phyloP scores from a whole-genome alignment of 2,329 filamentous ascomycete genomes.

The Xylaria sp. region DNA sequence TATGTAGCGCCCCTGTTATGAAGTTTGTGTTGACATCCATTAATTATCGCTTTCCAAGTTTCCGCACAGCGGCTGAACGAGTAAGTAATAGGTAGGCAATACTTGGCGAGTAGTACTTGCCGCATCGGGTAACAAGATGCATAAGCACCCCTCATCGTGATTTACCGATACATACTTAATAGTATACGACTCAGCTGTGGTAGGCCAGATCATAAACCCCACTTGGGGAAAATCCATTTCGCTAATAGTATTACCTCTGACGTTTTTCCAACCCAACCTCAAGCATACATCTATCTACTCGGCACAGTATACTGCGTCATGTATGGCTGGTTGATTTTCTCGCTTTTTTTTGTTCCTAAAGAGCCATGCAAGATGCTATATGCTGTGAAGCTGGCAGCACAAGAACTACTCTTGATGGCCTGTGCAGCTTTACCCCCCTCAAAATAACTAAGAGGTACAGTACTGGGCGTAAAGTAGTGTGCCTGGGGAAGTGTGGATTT shows the following conservation, averaged over 20 bases:
- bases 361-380: neutral
- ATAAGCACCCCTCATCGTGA: neutral
- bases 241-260: neutral
- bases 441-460: no score
- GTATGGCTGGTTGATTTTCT: neutral
- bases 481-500: slow-evolving; percentile 5
- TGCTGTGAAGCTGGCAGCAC: neutral
- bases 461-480: neutral
- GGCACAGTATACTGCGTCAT: neutral
- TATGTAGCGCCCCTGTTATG: slow-evolving; percentile 33
- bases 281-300: neutral
- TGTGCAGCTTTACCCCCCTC: neutral
- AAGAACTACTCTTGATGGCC: neutral
- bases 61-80: slow-evolving; percentile 7
- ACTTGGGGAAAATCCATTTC: neutral
- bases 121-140: slow-evolving; percentile 12
- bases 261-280: neutral
- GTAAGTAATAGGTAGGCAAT: slow-evolving; percentile 2
- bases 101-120: slow-evolving; percentile 31
- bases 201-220: neutral
- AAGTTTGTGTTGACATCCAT: slow-evolving; percentile 32
- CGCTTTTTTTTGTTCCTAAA: neutral
- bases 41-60: slow-evolving; percentile 35
- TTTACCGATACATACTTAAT: neutral
- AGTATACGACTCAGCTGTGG: slow-evolving; percentile 13